These are phyloP conservation scores for Phytophthora vignae DNA, from an alignment of 352 stramenopile genomes.

Conservation along the genomic window DNA sequence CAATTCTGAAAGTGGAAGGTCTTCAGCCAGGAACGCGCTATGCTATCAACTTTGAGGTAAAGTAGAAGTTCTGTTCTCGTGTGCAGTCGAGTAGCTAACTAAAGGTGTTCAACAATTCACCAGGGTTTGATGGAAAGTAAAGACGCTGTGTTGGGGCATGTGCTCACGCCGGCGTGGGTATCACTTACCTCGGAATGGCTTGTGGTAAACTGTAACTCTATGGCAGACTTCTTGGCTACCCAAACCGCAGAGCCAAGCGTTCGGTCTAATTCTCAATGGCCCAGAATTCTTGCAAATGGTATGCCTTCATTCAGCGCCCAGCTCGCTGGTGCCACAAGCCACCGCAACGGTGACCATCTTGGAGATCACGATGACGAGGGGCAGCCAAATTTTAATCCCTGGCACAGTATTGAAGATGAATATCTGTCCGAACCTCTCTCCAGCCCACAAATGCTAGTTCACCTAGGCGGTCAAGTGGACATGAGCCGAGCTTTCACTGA, in stretches of 20 bases:
- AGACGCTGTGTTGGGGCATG: slow-evolving; percentile 28
- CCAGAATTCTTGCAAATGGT: slow-evolving; percentile 42
- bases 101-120: neutral
- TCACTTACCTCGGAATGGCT: slow-evolving; percentile 62
- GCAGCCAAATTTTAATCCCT: slow-evolving; percentile 64
- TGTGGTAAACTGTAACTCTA: slow-evolving; percentile 56
- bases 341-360: slow-evolving; percentile 51
- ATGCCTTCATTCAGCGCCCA: slow-evolving; percentile 50
- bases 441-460: slow-evolving; percentile 57
- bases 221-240: slow-evolving; percentile 31
- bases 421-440: slow-evolving; percentile 64
- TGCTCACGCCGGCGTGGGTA: slow-evolving; percentile 50
- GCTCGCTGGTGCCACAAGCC: slow-evolving; percentile 35
- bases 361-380: slow-evolving; percentile 43
- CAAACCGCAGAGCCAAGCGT: neutral
- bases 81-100: neutral
- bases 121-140: slow-evolving; percentile 52
- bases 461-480: slow-evolving; percentile 72
- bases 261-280: slow-evolving; percentile 43
- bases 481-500: slow-evolving; percentile 54
- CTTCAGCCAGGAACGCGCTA: slow-evolving; percentile 65
- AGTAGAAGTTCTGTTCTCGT: neutral
- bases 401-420: slow-evolving; percentile 61
- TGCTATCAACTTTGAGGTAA: slow-evolving; percentile 66
- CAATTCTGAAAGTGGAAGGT: slow-evolving; percentile 67